phyloP scores from a whole-genome alignment of 164 flowering plant genomes.

The Annona cherimola region DNA sequence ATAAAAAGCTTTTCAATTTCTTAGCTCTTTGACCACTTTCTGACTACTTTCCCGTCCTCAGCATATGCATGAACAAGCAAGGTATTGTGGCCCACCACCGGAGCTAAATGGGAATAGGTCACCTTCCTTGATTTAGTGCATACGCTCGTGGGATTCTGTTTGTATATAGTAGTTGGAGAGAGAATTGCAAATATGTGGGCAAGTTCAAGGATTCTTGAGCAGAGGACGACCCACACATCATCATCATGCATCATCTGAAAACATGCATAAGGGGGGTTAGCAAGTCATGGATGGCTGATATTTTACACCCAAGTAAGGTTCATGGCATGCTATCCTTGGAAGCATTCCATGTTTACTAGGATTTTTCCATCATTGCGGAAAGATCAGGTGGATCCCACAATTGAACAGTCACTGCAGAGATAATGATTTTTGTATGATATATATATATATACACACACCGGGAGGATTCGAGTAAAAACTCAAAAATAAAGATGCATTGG shows the following conservation, averaged over 20 bases:
- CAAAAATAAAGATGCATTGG: too few species aligned
- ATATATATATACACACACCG: too few species aligned
- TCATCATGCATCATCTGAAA: background rate
- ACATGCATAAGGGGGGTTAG: conserved; percentile 6
- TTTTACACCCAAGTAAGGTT: background rate
- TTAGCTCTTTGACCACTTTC: conserved; percentile 36
- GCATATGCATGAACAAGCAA: conserved; percentile 36
- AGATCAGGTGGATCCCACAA: too few species aligned
- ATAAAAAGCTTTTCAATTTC: conserved; percentile 14
- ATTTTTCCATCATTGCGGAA: too few species aligned
- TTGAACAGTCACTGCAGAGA: too few species aligned
- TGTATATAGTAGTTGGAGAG: conserved; percentile 1
- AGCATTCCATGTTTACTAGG: background rate
- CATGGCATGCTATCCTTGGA: too few species aligned
- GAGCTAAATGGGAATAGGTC: conserved; percentile 18
- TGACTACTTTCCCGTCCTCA: conserved; percentile 24
- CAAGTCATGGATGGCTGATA: conserved; percentile 6
- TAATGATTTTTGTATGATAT: too few species aligned
- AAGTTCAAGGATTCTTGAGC: conserved; percentile 33
- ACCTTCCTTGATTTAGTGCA: conserved; percentile 18
- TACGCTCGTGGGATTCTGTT: conserved; percentile 8
- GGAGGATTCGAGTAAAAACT: too few species aligned
- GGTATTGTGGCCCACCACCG: conserved; percentile 7
- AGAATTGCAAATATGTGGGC: conserved; percentile 23
- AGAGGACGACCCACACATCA: background rate